Conservation (phyloP, 441 rosid genomes). For the Jatropha podagrica region DNA sequence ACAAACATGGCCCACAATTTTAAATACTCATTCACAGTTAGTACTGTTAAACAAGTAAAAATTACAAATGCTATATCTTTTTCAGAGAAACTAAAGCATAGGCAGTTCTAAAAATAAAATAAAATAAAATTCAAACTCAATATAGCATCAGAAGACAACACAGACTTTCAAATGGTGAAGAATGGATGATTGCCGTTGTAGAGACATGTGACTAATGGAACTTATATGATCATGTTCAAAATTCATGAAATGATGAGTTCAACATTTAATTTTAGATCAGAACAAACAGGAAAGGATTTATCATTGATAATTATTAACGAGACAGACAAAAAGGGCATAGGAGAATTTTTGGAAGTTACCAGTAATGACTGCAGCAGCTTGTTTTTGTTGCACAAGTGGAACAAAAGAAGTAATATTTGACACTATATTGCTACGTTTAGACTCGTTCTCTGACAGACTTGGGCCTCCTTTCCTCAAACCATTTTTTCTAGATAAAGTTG, state of each 20-base stretch:
- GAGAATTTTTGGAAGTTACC: conserved; percentile 40
- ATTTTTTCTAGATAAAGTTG: conserved; percentile 54
- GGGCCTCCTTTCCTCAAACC: conserved; percentile 45
- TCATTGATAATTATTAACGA: neutral
- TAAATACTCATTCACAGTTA: neutral
- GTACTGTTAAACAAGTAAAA: neutral
- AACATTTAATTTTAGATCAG: neutral
- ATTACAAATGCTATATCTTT: neutral
- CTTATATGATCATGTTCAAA: neutral
- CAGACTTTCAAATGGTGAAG: neutral
- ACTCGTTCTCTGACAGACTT: conserved; percentile 40
- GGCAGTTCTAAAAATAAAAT: no score
- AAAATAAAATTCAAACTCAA: neutral
- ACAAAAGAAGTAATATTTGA: conserved; percentile 76
- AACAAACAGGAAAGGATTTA: neutral
- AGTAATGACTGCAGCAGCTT: conserved; percentile 55
- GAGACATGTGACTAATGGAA: neutral
- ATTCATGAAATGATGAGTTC: neutral
- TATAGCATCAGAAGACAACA: conserved; percentile 5
- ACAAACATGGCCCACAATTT: conserved; percentile 1
- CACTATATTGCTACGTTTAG: conserved; percentile 72
- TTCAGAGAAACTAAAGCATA: neutral
- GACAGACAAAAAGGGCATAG: neutral
- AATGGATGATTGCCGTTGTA: neutral
- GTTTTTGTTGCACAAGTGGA: conserved; percentile 84